These are phyloP conservation scores for Iris macrosiphon DNA, from an alignment of 106 monocot genomes.

Conservation along the genomic window DNA sequence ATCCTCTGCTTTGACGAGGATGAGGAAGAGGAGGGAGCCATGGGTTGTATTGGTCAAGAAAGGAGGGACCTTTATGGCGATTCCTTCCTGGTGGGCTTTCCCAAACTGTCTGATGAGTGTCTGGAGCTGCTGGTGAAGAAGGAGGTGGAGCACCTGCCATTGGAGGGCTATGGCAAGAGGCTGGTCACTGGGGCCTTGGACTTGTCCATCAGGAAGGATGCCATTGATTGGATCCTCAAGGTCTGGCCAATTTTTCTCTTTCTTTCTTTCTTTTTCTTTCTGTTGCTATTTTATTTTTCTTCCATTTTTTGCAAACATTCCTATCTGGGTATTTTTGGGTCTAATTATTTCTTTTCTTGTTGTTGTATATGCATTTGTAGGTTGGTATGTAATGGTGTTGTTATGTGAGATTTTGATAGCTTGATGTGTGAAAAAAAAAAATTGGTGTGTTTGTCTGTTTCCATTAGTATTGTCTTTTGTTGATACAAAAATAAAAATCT, in stretches of 20 bases:
- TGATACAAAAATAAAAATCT: too few species aligned
- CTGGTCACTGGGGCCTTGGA: conserved; percentile 50
- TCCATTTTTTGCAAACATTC: neutral
- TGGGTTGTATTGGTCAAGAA: neutral
- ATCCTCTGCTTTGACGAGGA: conserved; percentile 53
- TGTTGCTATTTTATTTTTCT: neutral
- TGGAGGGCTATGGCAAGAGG: conserved; percentile 50
- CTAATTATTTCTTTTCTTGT: neutral
- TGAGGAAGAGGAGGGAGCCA: conserved; percentile 3
- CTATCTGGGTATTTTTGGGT: neutral
- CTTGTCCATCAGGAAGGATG: conserved; percentile 56
- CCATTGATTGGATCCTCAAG: conserved; percentile 96
- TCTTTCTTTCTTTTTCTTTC: neutral
- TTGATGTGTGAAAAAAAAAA: too few species aligned
- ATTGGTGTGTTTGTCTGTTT: too few species aligned
- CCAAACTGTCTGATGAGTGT: conserved; percentile 67
- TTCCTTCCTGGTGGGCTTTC: conserved; percentile 35
- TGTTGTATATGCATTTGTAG: neutral
- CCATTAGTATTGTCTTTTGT: too few species aligned
- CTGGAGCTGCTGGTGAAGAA: conserved; percentile 36
- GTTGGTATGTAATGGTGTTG: neutral
- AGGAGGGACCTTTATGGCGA: conserved; percentile 24
- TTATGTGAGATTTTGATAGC: too few species aligned
- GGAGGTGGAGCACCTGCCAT: conserved; percentile 59
- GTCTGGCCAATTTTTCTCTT: conserved; percentile 10